phyloP scores from a whole-genome alignment of 1,284 basidiomycete species.

The Ceratobasidium sp. region DNA sequence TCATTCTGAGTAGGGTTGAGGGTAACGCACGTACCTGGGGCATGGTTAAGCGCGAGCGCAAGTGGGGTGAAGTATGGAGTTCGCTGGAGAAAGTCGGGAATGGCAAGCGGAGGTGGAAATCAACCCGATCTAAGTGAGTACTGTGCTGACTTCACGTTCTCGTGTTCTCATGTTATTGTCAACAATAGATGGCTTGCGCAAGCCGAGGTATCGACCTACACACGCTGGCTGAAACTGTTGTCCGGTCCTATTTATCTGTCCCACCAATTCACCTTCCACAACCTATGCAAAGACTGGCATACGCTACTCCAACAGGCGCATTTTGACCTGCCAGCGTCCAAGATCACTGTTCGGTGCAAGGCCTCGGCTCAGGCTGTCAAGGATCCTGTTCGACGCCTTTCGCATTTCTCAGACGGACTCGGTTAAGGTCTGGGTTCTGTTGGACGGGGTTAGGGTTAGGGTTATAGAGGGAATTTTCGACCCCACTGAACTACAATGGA shows the following conservation, averaged over 20 bases:
- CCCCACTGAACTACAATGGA: too few species aligned
- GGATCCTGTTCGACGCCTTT: slow-evolving; percentile 51
- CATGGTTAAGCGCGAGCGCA: too few species aligned
- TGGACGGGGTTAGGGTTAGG: too few species aligned
- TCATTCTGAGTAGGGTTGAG: slow-evolving; percentile 65
- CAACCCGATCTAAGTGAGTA: slow-evolving; percentile 47
- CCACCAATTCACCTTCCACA: slow-evolving; percentile 82
- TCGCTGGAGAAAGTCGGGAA: too few species aligned
- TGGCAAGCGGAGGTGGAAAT: too few species aligned
- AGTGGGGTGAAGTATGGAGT: too few species aligned
- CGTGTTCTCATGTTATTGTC: background rate
- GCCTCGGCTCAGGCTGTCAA: too few species aligned
- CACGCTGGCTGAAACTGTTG: slow-evolving; percentile 65
- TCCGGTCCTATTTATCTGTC: slow-evolving; percentile 81
- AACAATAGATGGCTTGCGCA: slow-evolving; percentile 70
- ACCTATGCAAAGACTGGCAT: slow-evolving; percentile 77
- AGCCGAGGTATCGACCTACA: slow-evolving; percentile 81
- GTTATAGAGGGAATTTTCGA: too few species aligned
- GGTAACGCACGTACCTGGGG: slow-evolving; percentile 65
- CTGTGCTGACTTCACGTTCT: background rate
- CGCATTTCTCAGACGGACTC: slow-evolving; percentile 47
- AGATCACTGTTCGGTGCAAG: too few species aligned
- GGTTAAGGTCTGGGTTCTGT: slow-evolving; percentile 53
- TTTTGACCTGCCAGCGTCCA: slow-evolving; percentile 67
- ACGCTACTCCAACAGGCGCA: slow-evolving; percentile 75